A percentile compares a stretch with the other conserved stretches of the same genome.
Conservation (phyloP, 495 filamentous ascomycete species). For the Tuber brumale region DNA sequence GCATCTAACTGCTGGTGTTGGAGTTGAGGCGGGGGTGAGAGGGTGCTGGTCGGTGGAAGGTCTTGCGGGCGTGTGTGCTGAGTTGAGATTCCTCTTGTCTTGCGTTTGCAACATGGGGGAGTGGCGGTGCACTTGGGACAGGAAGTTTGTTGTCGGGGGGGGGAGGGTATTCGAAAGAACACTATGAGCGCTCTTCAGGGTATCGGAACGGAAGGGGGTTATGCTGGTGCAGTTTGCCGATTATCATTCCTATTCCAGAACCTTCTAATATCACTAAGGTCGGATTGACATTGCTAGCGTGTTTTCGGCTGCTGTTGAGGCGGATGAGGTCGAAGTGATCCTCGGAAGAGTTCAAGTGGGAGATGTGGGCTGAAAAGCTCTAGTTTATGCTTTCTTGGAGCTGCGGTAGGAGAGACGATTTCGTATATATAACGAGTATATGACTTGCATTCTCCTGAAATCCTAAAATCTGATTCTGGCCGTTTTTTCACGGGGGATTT, state of each 20-base stretch:
- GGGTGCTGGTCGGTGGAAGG: no score
- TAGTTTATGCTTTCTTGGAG: background rate
- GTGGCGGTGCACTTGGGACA: background rate
- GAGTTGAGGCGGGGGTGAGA: no score
- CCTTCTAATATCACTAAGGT: background rate
- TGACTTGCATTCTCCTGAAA: no score
- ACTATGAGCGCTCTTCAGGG: slow-evolving; percentile 57
- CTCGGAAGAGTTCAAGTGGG: background rate
- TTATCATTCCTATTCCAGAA: slow-evolving; percentile 49
- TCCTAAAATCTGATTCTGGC: no score
- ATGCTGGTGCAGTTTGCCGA: slow-evolving; percentile 56
- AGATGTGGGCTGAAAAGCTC: background rate
- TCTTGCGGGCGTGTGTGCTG: no score
- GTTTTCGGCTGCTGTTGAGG: background rate
- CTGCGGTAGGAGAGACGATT: no score
- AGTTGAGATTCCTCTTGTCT: slow-evolving; percentile 66
- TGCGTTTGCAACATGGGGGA: slow-evolving; percentile 43
- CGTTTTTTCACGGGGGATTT: no score
- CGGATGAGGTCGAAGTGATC: background rate
- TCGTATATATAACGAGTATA: no score
- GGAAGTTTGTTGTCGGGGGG: background rate
- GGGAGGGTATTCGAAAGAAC: slow-evolving; percentile 60
- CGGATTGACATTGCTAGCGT: background rate
- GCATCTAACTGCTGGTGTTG: no score
- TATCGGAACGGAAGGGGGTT: slow-evolving; percentile 63